Evolutionary conservation across 2,329 filamentous ascomycete genomes (phyloP).

Genomic region (Akanthomyces dipterigenus): DNA sequence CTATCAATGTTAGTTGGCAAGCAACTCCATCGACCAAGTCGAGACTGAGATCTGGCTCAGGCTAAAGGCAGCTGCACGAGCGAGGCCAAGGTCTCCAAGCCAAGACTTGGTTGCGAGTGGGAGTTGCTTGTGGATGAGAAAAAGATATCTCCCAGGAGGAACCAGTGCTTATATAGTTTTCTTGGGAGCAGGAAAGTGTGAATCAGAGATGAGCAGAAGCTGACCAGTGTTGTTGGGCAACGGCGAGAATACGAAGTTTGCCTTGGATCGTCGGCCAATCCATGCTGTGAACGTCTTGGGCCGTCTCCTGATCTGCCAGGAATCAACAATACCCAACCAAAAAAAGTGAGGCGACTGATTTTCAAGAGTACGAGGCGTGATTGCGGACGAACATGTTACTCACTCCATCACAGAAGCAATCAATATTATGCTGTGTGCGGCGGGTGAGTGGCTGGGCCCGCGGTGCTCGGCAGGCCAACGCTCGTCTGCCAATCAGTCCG

Average conservation of each 20-base stretch:
- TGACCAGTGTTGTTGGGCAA: neutral
- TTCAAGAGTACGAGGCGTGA: neutral
- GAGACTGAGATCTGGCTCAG: too few relatives aligned
- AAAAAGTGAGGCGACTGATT: neutral
- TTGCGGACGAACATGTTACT: neutral
- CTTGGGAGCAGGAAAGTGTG: too few relatives aligned
- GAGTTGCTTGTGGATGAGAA: too few relatives aligned
- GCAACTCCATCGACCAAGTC: too few relatives aligned
- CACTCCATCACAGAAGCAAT: neutral
- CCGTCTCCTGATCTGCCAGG: neutral
- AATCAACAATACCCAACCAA: neutral
- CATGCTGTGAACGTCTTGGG: neutral
- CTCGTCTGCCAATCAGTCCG: neutral
- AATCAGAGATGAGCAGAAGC: neutral
- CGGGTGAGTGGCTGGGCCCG: neutral
- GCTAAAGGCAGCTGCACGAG: too few relatives aligned
- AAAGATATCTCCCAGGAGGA: too few relatives aligned
- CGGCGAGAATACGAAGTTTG: neutral
- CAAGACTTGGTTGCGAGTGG: too few relatives aligned
- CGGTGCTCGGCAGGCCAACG: neutral
- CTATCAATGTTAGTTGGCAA: too few relatives aligned
- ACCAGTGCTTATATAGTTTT: neutral
- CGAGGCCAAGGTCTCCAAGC: too few relatives aligned
- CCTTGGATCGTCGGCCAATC: neutral
- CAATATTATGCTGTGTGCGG: neutral